phyloP scores from a whole-genome alignment of 2,329 filamentous ascomycete species.

The Fonsecaea nubica region DNA sequence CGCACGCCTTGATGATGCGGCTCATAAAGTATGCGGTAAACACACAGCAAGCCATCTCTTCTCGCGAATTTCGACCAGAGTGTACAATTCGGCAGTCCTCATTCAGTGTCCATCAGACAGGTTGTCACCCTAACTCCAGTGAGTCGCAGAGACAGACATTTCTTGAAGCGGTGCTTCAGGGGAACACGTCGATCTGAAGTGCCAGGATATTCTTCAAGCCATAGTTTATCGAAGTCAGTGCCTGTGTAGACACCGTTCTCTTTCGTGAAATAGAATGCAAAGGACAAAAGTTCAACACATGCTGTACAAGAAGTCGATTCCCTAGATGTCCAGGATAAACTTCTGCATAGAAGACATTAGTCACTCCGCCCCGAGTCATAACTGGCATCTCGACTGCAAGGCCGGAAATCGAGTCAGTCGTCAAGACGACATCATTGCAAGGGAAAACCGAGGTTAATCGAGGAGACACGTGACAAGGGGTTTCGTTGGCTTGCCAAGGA shows the following conservation, averaged over 20 bases:
- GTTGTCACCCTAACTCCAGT: not conserved
- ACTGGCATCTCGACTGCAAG: not conserved
- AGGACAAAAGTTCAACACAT: not conserved
- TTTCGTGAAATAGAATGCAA: not conserved
- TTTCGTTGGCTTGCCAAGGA: not conserved
- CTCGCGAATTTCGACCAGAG: not conserved
- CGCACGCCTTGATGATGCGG: slow-evolving; percentile 33
- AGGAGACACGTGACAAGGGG: not conserved
- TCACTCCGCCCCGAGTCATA: not conserved
- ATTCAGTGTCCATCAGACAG: not conserved
- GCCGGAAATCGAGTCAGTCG: not conserved
- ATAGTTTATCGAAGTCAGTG: not conserved
- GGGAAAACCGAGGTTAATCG: not conserved
- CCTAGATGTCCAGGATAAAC: not conserved
- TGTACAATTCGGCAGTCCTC: not conserved
- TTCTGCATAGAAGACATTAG: not conserved
- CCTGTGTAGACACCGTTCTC: not conserved
- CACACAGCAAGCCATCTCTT: slow-evolving; percentile 32
- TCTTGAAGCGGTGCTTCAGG: not conserved
- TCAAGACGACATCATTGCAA: not conserved
- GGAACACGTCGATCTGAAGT: not conserved
- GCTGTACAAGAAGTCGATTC: not conserved
- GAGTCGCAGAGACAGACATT: not conserved
- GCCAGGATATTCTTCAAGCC: not conserved
- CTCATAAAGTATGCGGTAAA: slow-evolving; percentile 35